Percentiles rank a stretch among this genome's conserved stretches.
Conservation (phyloP, 108 stramenopile genomes). For the Nitzschia sp. region DNA sequence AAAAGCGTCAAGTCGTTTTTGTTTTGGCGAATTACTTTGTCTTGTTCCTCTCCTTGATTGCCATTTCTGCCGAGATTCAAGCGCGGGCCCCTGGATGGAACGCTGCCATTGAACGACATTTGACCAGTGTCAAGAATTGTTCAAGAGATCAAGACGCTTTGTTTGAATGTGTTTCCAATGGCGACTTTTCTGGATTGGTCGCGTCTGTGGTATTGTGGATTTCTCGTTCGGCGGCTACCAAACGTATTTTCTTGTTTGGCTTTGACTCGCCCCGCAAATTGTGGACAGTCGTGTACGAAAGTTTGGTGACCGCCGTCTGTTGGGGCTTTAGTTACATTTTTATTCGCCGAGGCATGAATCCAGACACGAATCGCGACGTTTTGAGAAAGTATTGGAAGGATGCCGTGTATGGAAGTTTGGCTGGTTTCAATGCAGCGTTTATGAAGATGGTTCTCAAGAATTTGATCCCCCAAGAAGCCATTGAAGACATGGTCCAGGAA, state of each 20-base stretch:
- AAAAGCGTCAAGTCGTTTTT: conserved; percentile 83
- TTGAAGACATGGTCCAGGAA: conserved; percentile 55
- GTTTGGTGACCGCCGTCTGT: conserved; percentile 75
- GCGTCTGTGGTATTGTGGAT: conserved; percentile 79
- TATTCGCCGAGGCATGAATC: conserved; percentile 86
- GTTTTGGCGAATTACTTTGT: conserved; percentile 79
- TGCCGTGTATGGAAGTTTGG: conserved; percentile 88
- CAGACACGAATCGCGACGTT: conserved; percentile 75
- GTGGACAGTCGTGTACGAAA: conserved; percentile 87
- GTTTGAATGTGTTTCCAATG: conserved; percentile 73
- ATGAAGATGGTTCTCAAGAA: conserved; percentile 90
- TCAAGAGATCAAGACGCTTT: conserved; percentile 77
- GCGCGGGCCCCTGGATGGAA: conserved; percentile 77
- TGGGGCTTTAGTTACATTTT: conserved; percentile 86
- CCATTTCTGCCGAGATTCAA: conserved; percentile 85
- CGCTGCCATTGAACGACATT: conserved; percentile 60
- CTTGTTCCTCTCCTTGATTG: conserved; percentile 78
- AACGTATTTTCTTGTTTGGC: conserved; percentile 83
- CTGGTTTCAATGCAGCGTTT: conserved; percentile 89
- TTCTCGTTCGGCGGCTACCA: conserved; percentile 71
- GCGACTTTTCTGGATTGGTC: conserved; percentile 80
- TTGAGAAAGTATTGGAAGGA: conserved; percentile 90
- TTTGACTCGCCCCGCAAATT: conserved; percentile 80
- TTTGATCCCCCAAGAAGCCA: conserved; percentile 80
- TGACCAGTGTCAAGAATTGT: conserved; percentile 82